phyloP scores from a whole-genome alignment of 176 grass and related monocot genomes.

The Dendrocalamus sinicus region DNA sequence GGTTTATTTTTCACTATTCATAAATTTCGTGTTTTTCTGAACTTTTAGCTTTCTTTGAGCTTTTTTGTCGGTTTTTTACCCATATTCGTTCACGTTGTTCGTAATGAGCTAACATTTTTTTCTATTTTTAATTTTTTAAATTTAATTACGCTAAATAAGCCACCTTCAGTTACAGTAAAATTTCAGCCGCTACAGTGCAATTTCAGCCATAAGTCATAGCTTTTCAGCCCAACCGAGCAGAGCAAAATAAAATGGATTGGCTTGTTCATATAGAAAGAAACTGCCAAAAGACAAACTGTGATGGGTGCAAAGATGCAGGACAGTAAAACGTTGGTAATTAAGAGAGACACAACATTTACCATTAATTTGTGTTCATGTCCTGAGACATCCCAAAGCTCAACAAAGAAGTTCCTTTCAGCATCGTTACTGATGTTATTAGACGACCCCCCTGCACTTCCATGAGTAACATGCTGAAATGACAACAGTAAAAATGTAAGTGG shows the following conservation, averaged over 20 bases:
- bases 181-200: too few relatives aligned
- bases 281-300: background rate
- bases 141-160: too few relatives aligned
- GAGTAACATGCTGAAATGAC: slow-evolving; percentile 83
- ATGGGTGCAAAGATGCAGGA: slow-evolving; percentile 12
- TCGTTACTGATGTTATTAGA: slow-evolving; percentile 71
- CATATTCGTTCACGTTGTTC: too few relatives aligned
- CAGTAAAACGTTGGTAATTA: slow-evolving; percentile 9
- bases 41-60: too few relatives aligned
- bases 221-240: too few relatives aligned
- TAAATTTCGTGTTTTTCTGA: too few relatives aligned
- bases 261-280: slow-evolving; percentile 12
- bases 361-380: slow-evolving; percentile 91
- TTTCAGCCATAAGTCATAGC: too few relatives aligned
- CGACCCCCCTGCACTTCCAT: slow-evolving; percentile 71
- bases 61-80: too few relatives aligned
- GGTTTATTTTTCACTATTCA: too few relatives aligned
- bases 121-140: too few relatives aligned
- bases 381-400: slow-evolving; percentile 96
- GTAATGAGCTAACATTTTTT: too few relatives aligned
- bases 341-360: slow-evolving; percentile 48
- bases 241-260: background rate
- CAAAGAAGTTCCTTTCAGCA: slow-evolving; percentile 84
- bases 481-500: slow-evolving; percentile 43
- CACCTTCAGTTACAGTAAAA: too few relatives aligned